Evolutionary conservation across 306 rosid species (phyloP), one percentile per base, ranked within the genome.

Genomic region (Astragalus membranaceus): DNA sequence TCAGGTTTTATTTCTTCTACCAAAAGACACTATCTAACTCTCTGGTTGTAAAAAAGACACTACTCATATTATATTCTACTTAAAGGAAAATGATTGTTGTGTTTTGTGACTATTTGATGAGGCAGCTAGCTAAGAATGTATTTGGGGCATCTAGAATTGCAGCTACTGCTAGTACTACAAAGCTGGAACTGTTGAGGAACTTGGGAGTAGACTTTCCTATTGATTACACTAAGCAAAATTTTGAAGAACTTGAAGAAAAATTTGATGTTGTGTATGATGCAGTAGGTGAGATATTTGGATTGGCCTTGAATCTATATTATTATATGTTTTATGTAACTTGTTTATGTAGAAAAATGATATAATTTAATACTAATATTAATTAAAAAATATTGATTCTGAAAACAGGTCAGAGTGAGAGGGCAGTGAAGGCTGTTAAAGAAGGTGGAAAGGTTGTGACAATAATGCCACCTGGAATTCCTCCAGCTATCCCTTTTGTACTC

Each of bases 191-290:
- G 8, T 61, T 90, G 51, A 90, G 81, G 59, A 71, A 73, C 55
- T 73, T 91, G 20, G 95, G 90, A 43, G 87, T 76, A 61, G 92
- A 88, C 75, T 77, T 82, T n/a, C 72, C 89, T 14, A 82, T 86
- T 50, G 92, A 91, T 64, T 85, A 91, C 60, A 86, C 88, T 37
- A 91, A 81, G 69, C 70, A 80, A 59, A 88, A 86, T 39, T 65
- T 70, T 30, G 89, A 80, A 66, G 85, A 91, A 2, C 69, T 86
- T 1, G 56, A 81, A 0, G 97, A 90, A 69, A 88, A 90, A 76
- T 88, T 88, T 64, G 95, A 88, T 74, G 76, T 88, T 0, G 89
- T 88, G 5, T 91, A 73, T 16, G 90, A 91, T 41, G 13, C 92
- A 67, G 85, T 88, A 58, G 95, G 97, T 91, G 5, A 80, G 80